These are phyloP conservation scores for Penicillium olsonii DNA, from an alignment of 2,329 filamentous ascomycete genomes.

Conservation along the genomic window DNA sequence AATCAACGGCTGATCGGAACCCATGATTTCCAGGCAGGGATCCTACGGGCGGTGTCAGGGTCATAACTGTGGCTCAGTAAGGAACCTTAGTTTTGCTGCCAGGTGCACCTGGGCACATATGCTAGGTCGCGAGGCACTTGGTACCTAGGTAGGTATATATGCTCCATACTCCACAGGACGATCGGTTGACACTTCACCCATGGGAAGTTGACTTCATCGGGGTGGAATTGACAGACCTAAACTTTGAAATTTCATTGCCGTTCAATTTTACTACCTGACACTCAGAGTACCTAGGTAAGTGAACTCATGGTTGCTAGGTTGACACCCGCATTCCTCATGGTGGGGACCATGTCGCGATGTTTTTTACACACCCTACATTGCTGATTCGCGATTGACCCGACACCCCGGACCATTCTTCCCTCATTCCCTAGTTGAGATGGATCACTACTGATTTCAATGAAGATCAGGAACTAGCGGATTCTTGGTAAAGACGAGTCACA, in stretches of 20 bases:
- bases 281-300: too few relatives aligned
- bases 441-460: constrained; percentile 9
- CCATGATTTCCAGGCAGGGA: neutral
- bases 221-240: too few relatives aligned
- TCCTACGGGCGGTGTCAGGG: constrained; percentile 2
- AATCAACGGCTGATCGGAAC: constrained; percentile 10
- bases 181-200: constrained; percentile 6
- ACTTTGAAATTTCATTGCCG: too few relatives aligned
- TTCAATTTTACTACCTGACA: too few relatives aligned
- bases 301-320: constrained; percentile 10
- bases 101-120: too few relatives aligned
- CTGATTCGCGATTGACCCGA: constrained; percentile 11
- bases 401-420: neutral
- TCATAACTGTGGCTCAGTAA: neutral
- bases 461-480: constrained; percentile 22
- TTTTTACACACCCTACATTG: constrained; percentile 23
- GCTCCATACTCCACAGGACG: neutral
- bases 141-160: too few relatives aligned
- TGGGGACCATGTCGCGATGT: constrained; percentile 13
- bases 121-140: too few relatives aligned
- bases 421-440: neutral
- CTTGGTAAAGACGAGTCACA: constrained; percentile 14
- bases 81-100: too few relatives aligned
- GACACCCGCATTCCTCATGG: constrained; percentile 19
- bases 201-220: too few relatives aligned